Percentiles rank a stretch among this genome's conserved stretches.
phyloP scores from a whole-genome alignment of 2,329 filamentous ascomycete species.

The Blastomyces emzantsi region DNA sequence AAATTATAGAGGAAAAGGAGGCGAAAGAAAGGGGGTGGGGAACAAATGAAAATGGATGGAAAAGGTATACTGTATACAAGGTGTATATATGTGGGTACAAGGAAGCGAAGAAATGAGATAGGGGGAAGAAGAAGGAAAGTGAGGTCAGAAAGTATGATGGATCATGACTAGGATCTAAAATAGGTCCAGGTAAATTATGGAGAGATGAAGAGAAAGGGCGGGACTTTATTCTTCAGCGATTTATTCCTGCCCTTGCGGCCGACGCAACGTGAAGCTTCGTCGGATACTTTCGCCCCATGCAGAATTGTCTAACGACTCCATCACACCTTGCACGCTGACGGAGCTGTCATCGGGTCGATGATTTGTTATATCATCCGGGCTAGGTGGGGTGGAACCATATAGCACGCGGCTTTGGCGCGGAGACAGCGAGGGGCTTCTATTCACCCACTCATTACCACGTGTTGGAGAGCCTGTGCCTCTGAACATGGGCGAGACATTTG shows the following conservation, averaged over 20 bases:
- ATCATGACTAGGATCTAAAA: not conserved
- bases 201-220: not conserved
- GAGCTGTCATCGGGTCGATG: slow-evolving; percentile 56
- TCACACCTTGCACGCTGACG: slow-evolving; percentile 66
- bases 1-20: not conserved
- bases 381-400: slow-evolving; percentile 8
- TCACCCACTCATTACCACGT: slow-evolving; percentile 42
- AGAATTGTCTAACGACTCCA: slow-evolving; percentile 78
- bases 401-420: slow-evolving; percentile 19
- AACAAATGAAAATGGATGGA: not conserved
- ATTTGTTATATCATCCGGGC: slow-evolving; percentile 21
- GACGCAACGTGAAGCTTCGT: slow-evolving; percentile 66
- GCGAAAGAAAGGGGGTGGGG: not conserved
- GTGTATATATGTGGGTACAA: not conserved
- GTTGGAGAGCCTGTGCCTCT: slow-evolving; percentile 32
- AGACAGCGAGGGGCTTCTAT: slow-evolving; percentile 43
- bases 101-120: not conserved
- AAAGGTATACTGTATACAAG: not conserved
- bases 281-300: slow-evolving; percentile 91
- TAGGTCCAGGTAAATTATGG: not conserved
- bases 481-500: slow-evolving; percentile 30
- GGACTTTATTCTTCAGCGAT: not conserved
- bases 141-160: not conserved
- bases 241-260: slow-evolving; percentile 25
- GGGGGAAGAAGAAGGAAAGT: not conserved